A percentile compares a stretch with the other conserved stretches of the same genome.
Conservation (phyloP, 2,329 filamentous ascomycete genomes). For the Botrytis pseudocinerea region DNA sequence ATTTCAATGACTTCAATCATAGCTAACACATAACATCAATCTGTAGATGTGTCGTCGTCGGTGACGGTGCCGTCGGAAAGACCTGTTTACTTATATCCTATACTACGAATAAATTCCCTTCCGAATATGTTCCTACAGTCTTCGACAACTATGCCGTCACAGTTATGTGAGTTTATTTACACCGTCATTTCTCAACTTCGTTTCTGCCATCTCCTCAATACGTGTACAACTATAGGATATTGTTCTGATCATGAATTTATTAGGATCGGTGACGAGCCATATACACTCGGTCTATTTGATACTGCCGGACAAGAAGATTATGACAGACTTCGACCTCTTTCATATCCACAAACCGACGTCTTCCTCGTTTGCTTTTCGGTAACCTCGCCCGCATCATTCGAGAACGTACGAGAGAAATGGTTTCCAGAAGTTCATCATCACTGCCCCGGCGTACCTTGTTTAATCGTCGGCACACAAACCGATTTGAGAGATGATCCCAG, state of each 20-base stretch:
- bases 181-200: constrained; percentile 1
- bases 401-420: constrained; percentile 99
- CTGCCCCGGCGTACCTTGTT: constrained; percentile 94
- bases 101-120: constrained; percentile 99
- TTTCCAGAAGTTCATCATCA: constrained; percentile 98
- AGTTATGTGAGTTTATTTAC: constrained; percentile 77
- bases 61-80: constrained; percentile 98
- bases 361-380: constrained; percentile 99
- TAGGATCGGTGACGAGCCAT: constrained; percentile 99
- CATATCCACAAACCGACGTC: constrained; percentile 97
- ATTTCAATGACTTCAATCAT: neutral
- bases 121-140: constrained; percentile 98
- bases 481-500: constrained; percentile 88
- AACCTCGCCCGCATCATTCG: constrained; percentile 94
- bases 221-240: constrained; percentile 1
- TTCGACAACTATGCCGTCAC: constrained; percentile 99
- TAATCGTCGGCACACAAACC: constrained; percentile 96
- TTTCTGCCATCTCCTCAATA: neutral
- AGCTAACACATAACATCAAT: constrained; percentile 28
- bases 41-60: constrained; percentile 92
- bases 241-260: constrained; percentile 23
- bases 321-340: constrained; percentile 91
- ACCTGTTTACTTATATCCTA: constrained; percentile 99
- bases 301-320: constrained; percentile 99
- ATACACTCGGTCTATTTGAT: constrained; percentile 96